Evolutionary conservation across 805 yeast genomes (phyloP).

Genomic region (Myxozyma sirexii): DNA sequence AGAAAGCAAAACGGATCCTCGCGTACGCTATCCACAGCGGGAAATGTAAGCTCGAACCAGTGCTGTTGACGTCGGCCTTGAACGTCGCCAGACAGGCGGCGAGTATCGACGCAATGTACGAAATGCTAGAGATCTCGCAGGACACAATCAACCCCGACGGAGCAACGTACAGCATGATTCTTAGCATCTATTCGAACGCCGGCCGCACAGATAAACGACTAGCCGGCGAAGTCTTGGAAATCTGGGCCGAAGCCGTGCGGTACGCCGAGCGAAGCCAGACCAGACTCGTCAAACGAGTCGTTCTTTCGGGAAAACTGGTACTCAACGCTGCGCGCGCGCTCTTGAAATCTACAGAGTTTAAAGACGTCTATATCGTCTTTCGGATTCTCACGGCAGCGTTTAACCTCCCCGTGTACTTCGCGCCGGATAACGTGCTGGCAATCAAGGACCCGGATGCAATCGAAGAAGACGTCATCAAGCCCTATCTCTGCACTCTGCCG

Average conservation of each 20-base stretch:
- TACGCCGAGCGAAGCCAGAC: neutral
- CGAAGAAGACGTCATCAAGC: neutral
- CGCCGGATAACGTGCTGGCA: neutral
- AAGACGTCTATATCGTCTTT: slow-evolving; percentile 1
- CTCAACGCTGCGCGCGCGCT: slow-evolving; percentile 17
- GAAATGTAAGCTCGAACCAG: neutral
- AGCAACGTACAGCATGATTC: slow-evolving; percentile 12
- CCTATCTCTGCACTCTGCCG: neutral
- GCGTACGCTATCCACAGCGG: slow-evolving; percentile 2
- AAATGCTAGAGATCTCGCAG: slow-evolving; percentile 15
- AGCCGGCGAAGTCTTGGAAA: neutral
- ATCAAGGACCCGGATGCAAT: neutral
- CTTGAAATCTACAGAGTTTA: slow-evolving; percentile 3
- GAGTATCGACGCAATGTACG: slow-evolving; percentile 15
- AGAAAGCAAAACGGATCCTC: slow-evolving; percentile 3
- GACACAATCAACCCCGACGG: slow-evolving; percentile 11
- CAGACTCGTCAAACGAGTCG: neutral
- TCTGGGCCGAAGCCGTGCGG: slow-evolving; percentile 18
- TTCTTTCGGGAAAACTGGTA: neutral
- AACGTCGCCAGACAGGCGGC: slow-evolving; percentile 13
- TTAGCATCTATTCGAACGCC: slow-evolving; percentile 3
- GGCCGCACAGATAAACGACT: neutral
- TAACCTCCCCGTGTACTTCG: slow-evolving; percentile 6
- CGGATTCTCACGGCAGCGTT: slow-evolving; percentile 2
- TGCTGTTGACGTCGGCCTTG: slow-evolving; percentile 28